Evolutionary conservation across 1,139 yeast species (phyloP), one percentile per base, ranked within the genome.

Genomic region (Spencermartinsiella ligniputridi): DNA sequence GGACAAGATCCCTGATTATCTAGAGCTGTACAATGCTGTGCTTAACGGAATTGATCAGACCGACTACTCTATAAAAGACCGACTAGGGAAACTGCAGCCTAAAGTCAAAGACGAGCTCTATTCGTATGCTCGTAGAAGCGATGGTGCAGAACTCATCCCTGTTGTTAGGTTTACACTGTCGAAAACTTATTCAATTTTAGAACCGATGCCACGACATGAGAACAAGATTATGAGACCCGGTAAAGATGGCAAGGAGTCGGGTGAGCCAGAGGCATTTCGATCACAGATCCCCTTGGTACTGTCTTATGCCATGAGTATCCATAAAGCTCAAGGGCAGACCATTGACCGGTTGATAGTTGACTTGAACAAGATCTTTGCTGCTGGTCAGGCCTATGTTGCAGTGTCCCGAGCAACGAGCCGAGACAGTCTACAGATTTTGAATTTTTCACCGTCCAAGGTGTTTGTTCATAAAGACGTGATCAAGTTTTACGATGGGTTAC

Each of bases 271-370:
- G 5, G 67, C 63, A 13, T 35, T 62, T 42, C 72, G 94, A 53
- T 56, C 51, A 0, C 96, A 88, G 60, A 55, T 86, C 3, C 97
- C 96, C 0, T 68, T 88, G 32, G 69, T 86, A 44, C 69, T 85
- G 32, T 81, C 96, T 11, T 88, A 96, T 95, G 95, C 96, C 0
- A 66, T 88, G 56, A 86, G 96, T 0, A 88, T 88, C 43, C 97
- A 88, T 63, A 88, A 88, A 58, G 82, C 96, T 0, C 97, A 88
- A 64, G 97, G 97, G 1, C 96, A 88, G 66, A 86, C 97, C 0
- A 72, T 88, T 41, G 81, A 78, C 34, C 66, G 94, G 46, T 81
- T 88, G n/a, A 74, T 78, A 51, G 92, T 88, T 3, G 94, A 88
- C 57, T 67, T 88, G 45, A 69, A 74, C 24, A 75, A 74, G 52